Evolutionary conservation across 192 early-diverging fungal species (phyloP), one percentile per base, ranked within the genome.

Genomic region (Podila epicladia): DNA sequence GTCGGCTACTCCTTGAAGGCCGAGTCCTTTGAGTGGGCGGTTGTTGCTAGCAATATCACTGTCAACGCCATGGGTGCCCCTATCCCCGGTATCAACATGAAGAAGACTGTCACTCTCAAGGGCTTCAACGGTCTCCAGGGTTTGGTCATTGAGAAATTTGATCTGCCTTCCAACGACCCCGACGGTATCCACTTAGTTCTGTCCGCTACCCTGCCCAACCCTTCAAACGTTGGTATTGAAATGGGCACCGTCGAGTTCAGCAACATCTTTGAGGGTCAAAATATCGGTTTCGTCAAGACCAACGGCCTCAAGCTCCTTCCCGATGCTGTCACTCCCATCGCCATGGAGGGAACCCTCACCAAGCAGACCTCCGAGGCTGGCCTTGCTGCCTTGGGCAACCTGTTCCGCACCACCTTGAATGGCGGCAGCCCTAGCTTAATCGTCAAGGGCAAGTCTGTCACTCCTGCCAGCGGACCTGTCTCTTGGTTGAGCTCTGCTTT

Each of bases 401-500:
- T 90, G 62, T 88, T 90, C 82, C 86, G 86, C 24, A 71, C 84
- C 32, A 87, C 86, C 32, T 58, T 90, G 50, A 67, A 79, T 59
- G 89, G 89, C 29, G 64, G 79, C 32, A 66, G 74, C 28, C 82
- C 89, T 48, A 83, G 77, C 35, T 85, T 86, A 53, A 71, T 83
- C 29, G 89, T 87, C 35, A 60, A 73, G 15, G 89, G 87, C 78
- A 82, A 84, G 29, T 85, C 80, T 67, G 86, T 84, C 55, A 87
- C 84, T 22, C 89, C 87, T 11, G 60, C 77, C 32, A 82, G 86
- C 49, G 72, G 68, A 12, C 71, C 77, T 12, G 72, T 90, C 53
- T 80, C 66, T 41, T 90, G 89, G 89, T 67, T 90, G 22, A 76
- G 83, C 67, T 65, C 65, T 60, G 87, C 84, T 17, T 90, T 90